These are phyloP conservation scores for Erodium moschatum DNA, from an alignment of 441 rosid species.

Conservation along the genomic window DNA sequence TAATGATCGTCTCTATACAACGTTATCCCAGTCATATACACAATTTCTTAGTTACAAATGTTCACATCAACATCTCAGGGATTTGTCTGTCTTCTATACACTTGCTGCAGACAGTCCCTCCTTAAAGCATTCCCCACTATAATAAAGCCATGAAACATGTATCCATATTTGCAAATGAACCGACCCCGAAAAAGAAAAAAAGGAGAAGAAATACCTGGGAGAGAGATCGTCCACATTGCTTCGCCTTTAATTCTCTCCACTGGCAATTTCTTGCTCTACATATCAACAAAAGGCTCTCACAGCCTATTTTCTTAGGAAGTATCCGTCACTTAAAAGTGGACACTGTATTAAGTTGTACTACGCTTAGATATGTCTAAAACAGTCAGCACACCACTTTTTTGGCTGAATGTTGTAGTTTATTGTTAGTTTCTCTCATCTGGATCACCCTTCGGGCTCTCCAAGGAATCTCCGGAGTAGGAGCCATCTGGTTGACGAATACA, in stretches of 20 bases:
- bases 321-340: constrained; percentile 36
- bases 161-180: constrained; percentile 16
- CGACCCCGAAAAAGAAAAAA: constrained; percentile 1
- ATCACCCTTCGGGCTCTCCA: constrained; percentile 44
- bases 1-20: constrained; percentile 2
- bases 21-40: not conserved
- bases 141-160: constrained; percentile 15
- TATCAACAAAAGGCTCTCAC: constrained; percentile 24
- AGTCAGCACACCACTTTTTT: constrained; percentile 29
- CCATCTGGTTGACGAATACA: constrained; percentile 66
- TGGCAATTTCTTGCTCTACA: constrained; percentile 24
- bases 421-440: constrained; percentile 36
- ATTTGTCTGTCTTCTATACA: constrained; percentile 30
- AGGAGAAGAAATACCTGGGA: constrained; percentile 1
- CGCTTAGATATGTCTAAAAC: constrained; percentile 32
- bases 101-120: constrained; percentile 23
- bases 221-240: constrained; percentile 22
- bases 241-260: constrained; percentile 26
- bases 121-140: not conserved
- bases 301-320: constrained; percentile 21
- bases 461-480: constrained; percentile 53
- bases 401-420: constrained; percentile 19
- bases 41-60: not conserved
- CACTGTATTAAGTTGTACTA: constrained; percentile 29
- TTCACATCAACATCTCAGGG: not conserved